These are phyloP conservation scores for Crinitomyces ghanaensis DNA, from an alignment of 805 yeast species.

Conservation along the genomic window DNA sequence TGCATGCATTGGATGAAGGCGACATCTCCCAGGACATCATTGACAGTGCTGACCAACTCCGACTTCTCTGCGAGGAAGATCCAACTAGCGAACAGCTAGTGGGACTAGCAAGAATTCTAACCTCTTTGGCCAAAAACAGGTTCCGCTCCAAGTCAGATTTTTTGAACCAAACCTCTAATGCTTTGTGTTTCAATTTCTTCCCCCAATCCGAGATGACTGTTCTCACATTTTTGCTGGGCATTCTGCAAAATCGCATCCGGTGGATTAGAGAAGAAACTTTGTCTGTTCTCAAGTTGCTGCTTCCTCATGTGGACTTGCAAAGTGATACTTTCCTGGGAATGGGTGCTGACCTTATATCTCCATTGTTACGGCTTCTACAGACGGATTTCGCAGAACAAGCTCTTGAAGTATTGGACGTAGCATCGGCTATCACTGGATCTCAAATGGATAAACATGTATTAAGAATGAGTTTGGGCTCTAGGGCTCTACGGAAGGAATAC, in stretches of 20 bases:
- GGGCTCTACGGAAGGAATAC: conserved; percentile 64
- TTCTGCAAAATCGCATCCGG: conserved; percentile 59
- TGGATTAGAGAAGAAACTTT: conserved; percentile 80
- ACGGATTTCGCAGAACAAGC: conserved; percentile 88
- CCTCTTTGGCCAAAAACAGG: conserved; percentile 63
- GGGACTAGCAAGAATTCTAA: conserved; percentile 57
- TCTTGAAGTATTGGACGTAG: conserved; percentile 77
- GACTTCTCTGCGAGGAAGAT: conserved; percentile 49
- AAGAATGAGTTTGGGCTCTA: conserved; percentile 82
- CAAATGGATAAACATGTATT: conserved; percentile 84
- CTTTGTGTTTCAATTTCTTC: conserved; percentile 57
- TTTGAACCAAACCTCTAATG: conserved; percentile 63
- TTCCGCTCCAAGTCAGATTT: conserved; percentile 90
- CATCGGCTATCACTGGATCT: conserved; percentile 76
- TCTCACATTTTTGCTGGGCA: conserved; percentile 63
- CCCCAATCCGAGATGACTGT: conserved; percentile 65
- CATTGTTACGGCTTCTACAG: conserved; percentile 62
- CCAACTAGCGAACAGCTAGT: too few relatives aligned
- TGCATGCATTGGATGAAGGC: conserved; percentile 61
- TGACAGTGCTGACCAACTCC: conserved; percentile 44
- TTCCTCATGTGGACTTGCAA: conserved; percentile 68
- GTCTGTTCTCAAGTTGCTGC: conserved; percentile 57
- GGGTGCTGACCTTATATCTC: conserved; percentile 92
- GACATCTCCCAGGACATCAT: conserved; percentile 40
- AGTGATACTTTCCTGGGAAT: conserved; percentile 73